Base-by-base conservation (phyloP, 208 protist species). In the Acanthamoeba rhysodes region DNA sequence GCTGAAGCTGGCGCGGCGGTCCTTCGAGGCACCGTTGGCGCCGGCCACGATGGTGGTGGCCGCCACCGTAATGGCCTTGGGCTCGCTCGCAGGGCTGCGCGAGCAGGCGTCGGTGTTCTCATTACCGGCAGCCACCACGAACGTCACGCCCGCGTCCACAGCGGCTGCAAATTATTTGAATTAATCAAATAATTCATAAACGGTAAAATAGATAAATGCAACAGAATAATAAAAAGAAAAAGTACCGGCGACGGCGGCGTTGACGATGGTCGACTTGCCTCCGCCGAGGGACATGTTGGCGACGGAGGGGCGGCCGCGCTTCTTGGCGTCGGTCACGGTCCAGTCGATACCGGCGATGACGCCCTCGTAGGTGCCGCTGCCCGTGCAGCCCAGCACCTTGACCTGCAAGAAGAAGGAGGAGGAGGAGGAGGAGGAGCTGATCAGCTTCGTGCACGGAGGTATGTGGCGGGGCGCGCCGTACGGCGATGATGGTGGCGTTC, bases 231-330 rank as follows among this genome's bases (percentile, higher is more conserved):
- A 66, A 66, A 2, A 41, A 4, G 24, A 24, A 14, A 5, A 48
- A 6, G 74, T 82, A 90, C 80, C 80, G 50, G 80, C 80, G 5
- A 96, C 95, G 41, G 95, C 95, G 20, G 48, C 76, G 50, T 96
- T 95, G 66, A 95, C n/a, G 62, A 94, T 80, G 22, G 95, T 27
- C 12, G 62, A 90, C 22, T 57, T 50, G 70, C 95, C 95, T 32
- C 95, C 95, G 50, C 95, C 95, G 55, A 96, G 91, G 37, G 95
- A 96, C 95, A 96, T 96, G 90, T 92, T 96, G 91, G 90, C 88
- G 34, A 80, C 48, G 3, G 92, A 96, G 80, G 80, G 80, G 12
- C 53, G 45, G 16, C 80, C 50, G 80, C 50, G 41, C 66, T 57
- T 72, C 92, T 95, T 68, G 72, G 41, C 91, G 37, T 94, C 34